These are phyloP conservation scores for Fusarium sp. DNA, from an alignment of 2,329 filamentous ascomycete genomes.

Conservation along the genomic window DNA sequence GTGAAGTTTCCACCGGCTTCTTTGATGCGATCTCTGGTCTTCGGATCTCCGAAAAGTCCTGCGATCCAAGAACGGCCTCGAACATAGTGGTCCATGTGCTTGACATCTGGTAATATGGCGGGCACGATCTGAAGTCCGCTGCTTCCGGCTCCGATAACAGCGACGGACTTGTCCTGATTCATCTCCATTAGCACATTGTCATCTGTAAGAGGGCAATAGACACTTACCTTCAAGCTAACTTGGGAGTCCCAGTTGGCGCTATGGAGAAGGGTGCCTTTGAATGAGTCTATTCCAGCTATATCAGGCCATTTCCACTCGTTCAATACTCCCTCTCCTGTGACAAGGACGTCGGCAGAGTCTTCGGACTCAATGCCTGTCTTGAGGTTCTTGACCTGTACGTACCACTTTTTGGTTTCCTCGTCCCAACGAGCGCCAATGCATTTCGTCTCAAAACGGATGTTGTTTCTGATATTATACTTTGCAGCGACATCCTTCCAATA, in stretches of 20 bases:
- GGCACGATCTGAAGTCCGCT: slow-evolving; percentile 27
- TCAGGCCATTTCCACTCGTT: slow-evolving; percentile 30
- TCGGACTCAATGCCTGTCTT: slow-evolving; percentile 1
- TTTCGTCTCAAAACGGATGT: slow-evolving; percentile 19
- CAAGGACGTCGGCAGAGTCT: slow-evolving; percentile 14
- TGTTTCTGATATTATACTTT: slow-evolving; percentile 5
- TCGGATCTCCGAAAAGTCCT: slow-evolving; percentile 11
- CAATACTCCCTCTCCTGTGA: slow-evolving; percentile 14
- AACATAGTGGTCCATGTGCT: slow-evolving; percentile 28
- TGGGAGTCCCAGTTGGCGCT: slow-evolving; percentile 19
- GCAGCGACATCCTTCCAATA: slow-evolving; percentile 19
- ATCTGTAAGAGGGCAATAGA: no score
- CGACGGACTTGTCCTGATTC: slow-evolving; percentile 3
- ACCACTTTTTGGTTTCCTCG: slow-evolving; percentile 6
- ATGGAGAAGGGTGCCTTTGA: slow-evolving; percentile 10
- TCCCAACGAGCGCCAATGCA: slow-evolving; percentile 5
- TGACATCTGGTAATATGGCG: slow-evolving; percentile 2
- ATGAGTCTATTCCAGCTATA: slow-evolving; percentile 2
- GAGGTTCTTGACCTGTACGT: slow-evolving; percentile 19
- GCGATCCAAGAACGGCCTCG: slow-evolving; percentile 18
- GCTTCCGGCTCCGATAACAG: slow-evolving; percentile 17
- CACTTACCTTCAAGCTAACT: slow-evolving; percentile 1
- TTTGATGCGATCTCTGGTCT: slow-evolving; percentile 11
- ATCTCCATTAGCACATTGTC: no score
- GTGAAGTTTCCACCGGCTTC: slow-evolving; percentile 18